Base-by-base conservation (phyloP, 1,284 basidiomycete genomes). In the Tetrapyrgos nigripes region DNA sequence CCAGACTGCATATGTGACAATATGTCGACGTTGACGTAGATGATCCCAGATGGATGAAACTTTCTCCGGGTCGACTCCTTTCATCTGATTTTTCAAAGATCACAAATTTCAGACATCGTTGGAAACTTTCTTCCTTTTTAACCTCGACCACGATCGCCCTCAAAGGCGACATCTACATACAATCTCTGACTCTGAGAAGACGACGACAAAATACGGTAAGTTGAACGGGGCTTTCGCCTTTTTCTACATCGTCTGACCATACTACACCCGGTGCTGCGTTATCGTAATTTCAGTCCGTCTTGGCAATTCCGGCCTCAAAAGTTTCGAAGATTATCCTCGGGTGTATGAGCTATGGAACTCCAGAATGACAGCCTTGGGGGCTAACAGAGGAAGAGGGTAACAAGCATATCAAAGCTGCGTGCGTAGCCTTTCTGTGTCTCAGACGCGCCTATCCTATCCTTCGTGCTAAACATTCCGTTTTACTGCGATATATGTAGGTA, bases 341-440 rank as follows among this genome's bases (percentile, higher is more conserved):
- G 59, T 79, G 76, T 55, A 69, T 78, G 79, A 74, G 75, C 2
- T 85, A 83, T 57, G 83, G 83, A 24, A 65, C 71, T 14, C 75
- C 80, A 11, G 72, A 80, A 9, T 83, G 83, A 81, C 75, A 79
- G 59, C 64, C 68, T 4, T 88, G 85, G 87, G 80, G 87, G 4
- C 72, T 88, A 17, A 76, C 75, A 2, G 83, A 84, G 62, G 84
- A 86, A 37, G 83, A 88, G 59, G 82, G 82, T 5, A 73, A 83
- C 17, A 76, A 84, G 59, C 84, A 87, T 59, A 84, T 89, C 68
- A 84, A 83, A 68, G 70, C 71, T 37, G 85, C 84, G 79, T 83
- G 55, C 63, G 78, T 65, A 48, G 26, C 9, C 48, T 19, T 33
- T n/a, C 43, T 26, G 23, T 47, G 21, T 11, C 45, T 5, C 21